Base-by-base conservation (phyloP, 2,329 filamentous ascomycete species). In the Monosporascus sp. region DNA sequence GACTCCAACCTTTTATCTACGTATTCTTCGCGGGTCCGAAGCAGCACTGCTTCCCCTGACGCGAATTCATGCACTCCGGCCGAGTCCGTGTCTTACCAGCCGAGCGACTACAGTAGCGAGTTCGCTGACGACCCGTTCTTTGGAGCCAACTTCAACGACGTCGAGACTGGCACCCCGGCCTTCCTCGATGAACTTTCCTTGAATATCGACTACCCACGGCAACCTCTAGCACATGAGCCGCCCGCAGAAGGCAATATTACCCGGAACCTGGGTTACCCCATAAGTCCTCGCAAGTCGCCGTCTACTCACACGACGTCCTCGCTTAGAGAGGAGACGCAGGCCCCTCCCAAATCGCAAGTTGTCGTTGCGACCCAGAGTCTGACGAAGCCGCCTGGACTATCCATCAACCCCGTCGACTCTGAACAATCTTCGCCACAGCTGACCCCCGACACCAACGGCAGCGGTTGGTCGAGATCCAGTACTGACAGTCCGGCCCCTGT, bases 221-320 rank as follows among this genome's bases (percentile, higher is more conserved):
- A 54, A 36, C 48, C 55, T n/a, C 31, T 53, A 38, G n/a, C 38
- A 14, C 11, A 49, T 19, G 41, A 52, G 36, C 49, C 48, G 26
- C 53, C 49, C 27, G 22, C 19, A 27, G 50, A 56, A 49, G 54
- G 53, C 26, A 41, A 56, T 56, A 59, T 43, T 51, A 49, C 27
- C 34, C 51, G 51, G 26, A 48, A 59, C 47, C 37, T 48, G 20
- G 41, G 47, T 74, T 67, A 68, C 57, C 80, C 78, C 36, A 63
- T 81, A 59, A 83, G 78, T 56, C 80, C 80, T 26, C 74, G 77
- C 49, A 75, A 75, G 54, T 81, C 78, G 17, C 75, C 76, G 20
- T 77, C 78, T 9, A 65, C 79, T 9, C 71, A 76, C 56, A 71
- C 73, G n/a, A 66, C 69, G 2, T 76, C 77, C 3, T 75, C 76